Conservation (phyloP, 1,284 basidiomycete genomes). For the Anthracocystis walkeri region DNA sequence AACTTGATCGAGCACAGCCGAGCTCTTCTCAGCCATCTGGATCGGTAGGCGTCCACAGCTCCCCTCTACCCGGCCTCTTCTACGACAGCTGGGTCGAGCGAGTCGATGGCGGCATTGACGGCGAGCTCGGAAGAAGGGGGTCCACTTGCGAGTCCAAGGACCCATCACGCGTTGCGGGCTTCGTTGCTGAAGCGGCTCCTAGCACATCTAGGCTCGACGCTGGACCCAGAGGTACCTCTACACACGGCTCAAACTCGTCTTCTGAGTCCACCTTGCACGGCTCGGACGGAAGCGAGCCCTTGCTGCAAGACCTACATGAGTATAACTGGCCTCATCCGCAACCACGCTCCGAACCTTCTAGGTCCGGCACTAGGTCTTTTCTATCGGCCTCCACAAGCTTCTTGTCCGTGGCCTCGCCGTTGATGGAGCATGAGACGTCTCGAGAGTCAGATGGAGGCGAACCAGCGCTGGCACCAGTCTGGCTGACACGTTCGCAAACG, state of each 20-base stretch:
- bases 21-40: background rate
- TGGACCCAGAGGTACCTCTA: too few species aligned
- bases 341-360: background rate
- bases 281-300: background rate
- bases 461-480: slow-evolving; percentile 4
- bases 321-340: background rate
- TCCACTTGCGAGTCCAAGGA: background rate
- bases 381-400: background rate
- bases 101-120: slow-evolving; percentile 22
- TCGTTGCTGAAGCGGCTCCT: background rate
- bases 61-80: slow-evolving; percentile 25
- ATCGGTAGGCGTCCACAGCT: slow-evolving; percentile 2
- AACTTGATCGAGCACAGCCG: too few species aligned
- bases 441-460: too few species aligned
- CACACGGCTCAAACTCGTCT: background rate
- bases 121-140: slow-evolving; percentile 24
- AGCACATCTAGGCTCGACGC: background rate
- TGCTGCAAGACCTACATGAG: background rate
- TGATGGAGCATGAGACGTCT: background rate
- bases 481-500: background rate
- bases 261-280: background rate
- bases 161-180: too few species aligned
- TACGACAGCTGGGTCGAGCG: slow-evolving; percentile 31
- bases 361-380: background rate
- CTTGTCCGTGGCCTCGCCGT: background rate